These are phyloP conservation scores for Salicornia ramosissima DNA, from an alignment of 148 eudicot genomes.

Conservation along the genomic window DNA sequence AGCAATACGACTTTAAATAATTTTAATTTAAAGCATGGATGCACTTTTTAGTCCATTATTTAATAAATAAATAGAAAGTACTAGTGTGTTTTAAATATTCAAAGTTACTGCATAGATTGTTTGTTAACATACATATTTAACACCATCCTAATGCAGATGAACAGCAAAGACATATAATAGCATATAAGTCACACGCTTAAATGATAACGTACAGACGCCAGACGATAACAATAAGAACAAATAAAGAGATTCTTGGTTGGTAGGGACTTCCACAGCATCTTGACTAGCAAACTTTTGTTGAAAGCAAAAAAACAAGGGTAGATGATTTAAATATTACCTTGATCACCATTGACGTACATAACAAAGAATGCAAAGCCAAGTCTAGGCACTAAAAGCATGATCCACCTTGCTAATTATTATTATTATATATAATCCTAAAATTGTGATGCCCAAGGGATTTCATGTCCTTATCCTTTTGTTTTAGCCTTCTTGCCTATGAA, in stretches of 20 bases:
- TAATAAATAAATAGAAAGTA: not conserved
- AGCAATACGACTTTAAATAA: not conserved
- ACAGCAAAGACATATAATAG: slow-evolving; percentile 12
- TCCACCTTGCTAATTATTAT: slow-evolving; percentile 11
- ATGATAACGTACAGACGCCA: slow-evolving; percentile 19
- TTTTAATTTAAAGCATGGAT: not conserved
- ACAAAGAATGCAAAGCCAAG: not conserved
- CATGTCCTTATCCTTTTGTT: not conserved
- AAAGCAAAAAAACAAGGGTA: slow-evolving; percentile 1
- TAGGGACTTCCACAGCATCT: slow-evolving; percentile 19
- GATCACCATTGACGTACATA: slow-evolving; percentile 14
- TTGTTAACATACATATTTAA: too few species aligned
- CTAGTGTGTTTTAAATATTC: not conserved
- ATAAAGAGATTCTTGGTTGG: slow-evolving; percentile 9
- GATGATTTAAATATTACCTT: slow-evolving; percentile 1
- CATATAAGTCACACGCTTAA: slow-evolving; percentile 9
- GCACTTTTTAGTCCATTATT: not conserved
- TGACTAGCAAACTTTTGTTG: slow-evolving; percentile 17
- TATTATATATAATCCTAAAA: too few species aligned
- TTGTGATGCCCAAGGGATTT: not conserved
- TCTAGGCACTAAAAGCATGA: slow-evolving; percentile 14
- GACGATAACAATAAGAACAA: slow-evolving; percentile 25
- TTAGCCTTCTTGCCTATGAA: too few species aligned
- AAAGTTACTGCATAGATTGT: slow-evolving; percentile 9
- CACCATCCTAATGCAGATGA: not conserved